Base-by-base conservation (phyloP, 2,329 filamentous ascomycete species). In the Xylaria arbuscula region DNA sequence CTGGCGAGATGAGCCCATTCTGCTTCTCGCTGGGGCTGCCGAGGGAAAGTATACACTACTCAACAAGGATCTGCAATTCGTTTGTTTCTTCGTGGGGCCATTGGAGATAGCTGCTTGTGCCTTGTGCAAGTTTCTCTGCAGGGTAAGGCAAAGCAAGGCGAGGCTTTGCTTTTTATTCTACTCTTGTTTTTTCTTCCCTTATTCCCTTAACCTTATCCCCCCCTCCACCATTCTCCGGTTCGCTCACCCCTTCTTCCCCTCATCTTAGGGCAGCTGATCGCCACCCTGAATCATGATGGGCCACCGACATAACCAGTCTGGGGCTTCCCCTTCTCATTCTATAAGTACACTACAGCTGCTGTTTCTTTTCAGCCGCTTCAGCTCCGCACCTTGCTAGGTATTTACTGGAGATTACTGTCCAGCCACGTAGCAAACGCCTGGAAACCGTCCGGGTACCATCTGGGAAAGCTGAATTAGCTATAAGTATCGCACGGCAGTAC, bases 1-100 rank as follows among this genome's bases (percentile, higher is more conserved):
- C 68, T 70, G 68, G 68, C 68, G 68, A 68, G 69, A 70, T 67
- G 69, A 71, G 62, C 67, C 69, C 62, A 67, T 70, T 70, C 58
- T 66, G 47, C 63, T 28, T 50, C 47, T 47, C 34, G 24, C 60
- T 67, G 65, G 61, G 60, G 42, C 53, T 45, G 62, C 56, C 66
- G 66, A 68, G 61, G 57, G 32, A 19, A 40, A 17, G 34, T 13
- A 17, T 45, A 53, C 22, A 13, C 13, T 45, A 51, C 53, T 66
- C 6, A 51, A 68, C 68, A 68, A 55, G 68, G 68, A 63, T 68
- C 48, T 15, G 8, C 42, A 7, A 40, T 47, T 58, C 57, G 48
- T 62, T 57, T 51, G 42, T 42, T 64, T 51, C 50, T 42, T 64
- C 51, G 45, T 63, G 59, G 66, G 56, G 64, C 51, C 50, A 57